phyloP scores from a whole-genome alignment of 2,329 filamentous ascomycete genomes.

The Colletotrichum chlorophyti region DNA sequence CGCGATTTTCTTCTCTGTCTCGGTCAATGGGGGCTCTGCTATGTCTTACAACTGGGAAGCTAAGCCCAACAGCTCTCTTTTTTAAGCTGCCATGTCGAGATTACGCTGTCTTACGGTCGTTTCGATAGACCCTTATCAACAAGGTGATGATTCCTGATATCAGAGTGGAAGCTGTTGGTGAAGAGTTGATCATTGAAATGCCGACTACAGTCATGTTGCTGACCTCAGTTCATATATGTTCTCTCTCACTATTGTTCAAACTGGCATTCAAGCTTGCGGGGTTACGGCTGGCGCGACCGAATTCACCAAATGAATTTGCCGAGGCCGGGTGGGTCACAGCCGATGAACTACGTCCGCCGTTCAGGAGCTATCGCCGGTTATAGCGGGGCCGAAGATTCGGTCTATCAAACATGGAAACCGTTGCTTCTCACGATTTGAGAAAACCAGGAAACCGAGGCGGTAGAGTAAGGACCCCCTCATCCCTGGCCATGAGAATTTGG shows the following conservation, averaged over 20 bases:
- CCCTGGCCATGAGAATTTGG: no score
- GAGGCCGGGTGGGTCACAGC: neutral
- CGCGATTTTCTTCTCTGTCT: conserved; percentile 7
- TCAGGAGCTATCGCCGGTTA: conserved; percentile 1
- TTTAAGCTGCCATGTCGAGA: neutral
- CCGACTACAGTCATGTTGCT: no score
- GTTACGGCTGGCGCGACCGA: neutral
- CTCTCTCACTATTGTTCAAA: neutral
- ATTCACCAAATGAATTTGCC: conserved; percentile 5
- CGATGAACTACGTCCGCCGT: neutral
- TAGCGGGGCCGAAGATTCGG: conserved; percentile 16
- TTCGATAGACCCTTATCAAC: no score
- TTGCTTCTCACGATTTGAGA: neutral
- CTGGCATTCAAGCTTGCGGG: neutral
- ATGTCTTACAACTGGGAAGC: conserved; percentile 9
- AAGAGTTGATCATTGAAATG: neutral
- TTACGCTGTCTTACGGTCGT: no score
- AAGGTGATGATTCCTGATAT: no score
- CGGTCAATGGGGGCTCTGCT: neutral
- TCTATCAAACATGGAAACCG: neutral
- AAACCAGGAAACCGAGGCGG: neutral
- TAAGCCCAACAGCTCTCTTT: neutral
- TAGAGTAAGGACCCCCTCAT: neutral
- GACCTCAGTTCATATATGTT: neutral
- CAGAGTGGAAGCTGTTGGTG: neutral